phyloP scores from a whole-genome alignment of 1,284 basidiomycete species.

The Stereum hirsutum region DNA sequence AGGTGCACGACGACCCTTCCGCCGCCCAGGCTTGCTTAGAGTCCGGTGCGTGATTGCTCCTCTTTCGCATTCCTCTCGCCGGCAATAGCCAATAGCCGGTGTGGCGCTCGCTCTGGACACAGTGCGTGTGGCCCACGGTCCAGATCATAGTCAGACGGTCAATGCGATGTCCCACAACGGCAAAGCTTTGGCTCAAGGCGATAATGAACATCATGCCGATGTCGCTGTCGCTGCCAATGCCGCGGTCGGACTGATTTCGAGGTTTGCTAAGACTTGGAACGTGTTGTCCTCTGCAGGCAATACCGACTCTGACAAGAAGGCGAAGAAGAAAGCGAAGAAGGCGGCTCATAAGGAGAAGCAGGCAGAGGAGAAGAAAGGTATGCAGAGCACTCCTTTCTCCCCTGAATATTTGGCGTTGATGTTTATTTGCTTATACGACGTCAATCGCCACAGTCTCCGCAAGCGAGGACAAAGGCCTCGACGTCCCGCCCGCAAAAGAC shows the following conservation, averaged over 20 bases:
- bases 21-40: constrained; percentile 34
- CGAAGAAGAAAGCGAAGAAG: constrained; percentile 87
- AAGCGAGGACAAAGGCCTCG: constrained; percentile 72
- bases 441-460: constrained; percentile 25
- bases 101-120: no score
- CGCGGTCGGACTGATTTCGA: constrained; percentile 5
- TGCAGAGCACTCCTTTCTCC: constrained; percentile 3
- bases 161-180: no score
- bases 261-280: no score
- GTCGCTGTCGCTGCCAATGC: neutral
- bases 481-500: constrained; percentile 53
- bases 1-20: constrained; percentile 68
- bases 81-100: no score
- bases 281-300: no score
- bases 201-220: no score
- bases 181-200: no score
- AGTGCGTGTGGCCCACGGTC: no score
- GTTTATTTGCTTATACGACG: no score
- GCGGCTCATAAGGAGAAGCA: constrained; percentile 64
- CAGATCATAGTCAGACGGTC: no score
- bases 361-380: constrained; percentile 56
- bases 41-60: constrained; percentile 20
- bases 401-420: neutral
- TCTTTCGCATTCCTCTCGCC: no score
- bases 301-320: constrained; percentile 78